Conservation (phyloP, 495 filamentous ascomycete species). For the Pyrenula massariospora region DNA sequence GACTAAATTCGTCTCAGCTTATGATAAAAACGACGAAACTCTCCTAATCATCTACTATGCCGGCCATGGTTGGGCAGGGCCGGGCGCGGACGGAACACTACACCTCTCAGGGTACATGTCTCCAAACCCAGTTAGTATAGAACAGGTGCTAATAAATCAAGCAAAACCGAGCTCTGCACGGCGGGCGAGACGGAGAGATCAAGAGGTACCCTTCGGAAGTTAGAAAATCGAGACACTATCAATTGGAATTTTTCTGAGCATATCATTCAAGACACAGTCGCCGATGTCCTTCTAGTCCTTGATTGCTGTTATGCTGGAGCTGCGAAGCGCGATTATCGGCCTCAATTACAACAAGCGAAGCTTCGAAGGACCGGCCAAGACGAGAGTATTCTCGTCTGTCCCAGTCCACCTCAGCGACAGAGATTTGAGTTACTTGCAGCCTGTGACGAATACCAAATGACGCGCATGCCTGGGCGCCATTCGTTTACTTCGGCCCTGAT, state of each 20-base stretch:
- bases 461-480: neutral
- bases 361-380: too few relatives aligned
- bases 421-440: constrained; percentile 17
- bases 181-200: neutral
- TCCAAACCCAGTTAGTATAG: neutral
- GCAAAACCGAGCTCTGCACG: constrained; percentile 6
- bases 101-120: constrained; percentile 6
- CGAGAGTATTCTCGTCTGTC: too few relatives aligned
- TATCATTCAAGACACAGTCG: constrained; percentile 8
- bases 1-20: too few relatives aligned
- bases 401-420: too few relatives aligned
- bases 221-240: too few relatives aligned
- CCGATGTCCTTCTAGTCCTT: constrained; percentile 18
- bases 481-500: neutral
- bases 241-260: constrained; percentile 12
- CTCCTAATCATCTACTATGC: constrained; percentile 23
- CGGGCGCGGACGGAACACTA: constrained; percentile 2
- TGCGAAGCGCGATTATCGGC: constrained; percentile 7
- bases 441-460: neutral
- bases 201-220: too few relatives aligned
- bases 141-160: neutral
- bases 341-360: too few relatives aligned
- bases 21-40: constrained; percentile 8
- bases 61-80: constrained; percentile 16
- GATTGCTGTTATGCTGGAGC: constrained; percentile 15